Base-by-base conservation (phyloP, 1,139 yeast genomes). In the Magnusiomyces ingens region DNA sequence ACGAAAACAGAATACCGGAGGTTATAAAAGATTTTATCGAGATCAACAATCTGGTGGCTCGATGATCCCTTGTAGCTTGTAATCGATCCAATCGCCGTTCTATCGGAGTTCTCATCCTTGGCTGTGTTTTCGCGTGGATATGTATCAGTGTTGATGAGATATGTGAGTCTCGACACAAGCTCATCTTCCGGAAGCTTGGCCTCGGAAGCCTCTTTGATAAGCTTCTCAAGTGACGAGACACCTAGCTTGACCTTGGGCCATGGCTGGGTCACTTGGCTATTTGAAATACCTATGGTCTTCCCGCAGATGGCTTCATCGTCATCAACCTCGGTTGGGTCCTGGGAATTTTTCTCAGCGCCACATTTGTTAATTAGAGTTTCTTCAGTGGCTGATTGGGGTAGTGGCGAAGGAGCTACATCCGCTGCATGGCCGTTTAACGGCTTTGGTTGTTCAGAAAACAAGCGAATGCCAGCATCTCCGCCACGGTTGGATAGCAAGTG, bases 211-310 rank as follows among this genome's bases (percentile, higher is more conserved):
- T 64, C 57, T 1, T 63, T 57, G 1, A 84, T 69, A 17, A 78
- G 53, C 1, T 72, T 64, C 2, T 71, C 64, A 6, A 89, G 64
- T 26, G 75, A 62, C 1, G 62, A 46, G 50, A 75, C 75, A 0
- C 93, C 96, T 12, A 71, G 53, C 1, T 64, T 62, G 0, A 85
- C 84, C 62, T 89, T 90, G 0, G 77, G 75, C 97, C 97, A 90
- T 3, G 89, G 88, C 17, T 78, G 73, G 48, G 75, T 58, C 69
- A 64, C 74, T 10, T 78, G 68, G 1, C 90, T 83, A 64, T 86
- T 86, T 1, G 90, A 84, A 32, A 85, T 64, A 1, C 85, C 84
- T 58, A 81, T 72, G 0, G 81, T 75, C 45, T 60, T 59, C 48
- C 53, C 55, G 19, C 51, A 50, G 2, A 60, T 49, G 52, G 58